Evolutionary conservation across 371 early-diverging fungal species (phyloP), one percentile per base, ranked within the genome.

Genomic region (Capniomyces stellatus): DNA sequence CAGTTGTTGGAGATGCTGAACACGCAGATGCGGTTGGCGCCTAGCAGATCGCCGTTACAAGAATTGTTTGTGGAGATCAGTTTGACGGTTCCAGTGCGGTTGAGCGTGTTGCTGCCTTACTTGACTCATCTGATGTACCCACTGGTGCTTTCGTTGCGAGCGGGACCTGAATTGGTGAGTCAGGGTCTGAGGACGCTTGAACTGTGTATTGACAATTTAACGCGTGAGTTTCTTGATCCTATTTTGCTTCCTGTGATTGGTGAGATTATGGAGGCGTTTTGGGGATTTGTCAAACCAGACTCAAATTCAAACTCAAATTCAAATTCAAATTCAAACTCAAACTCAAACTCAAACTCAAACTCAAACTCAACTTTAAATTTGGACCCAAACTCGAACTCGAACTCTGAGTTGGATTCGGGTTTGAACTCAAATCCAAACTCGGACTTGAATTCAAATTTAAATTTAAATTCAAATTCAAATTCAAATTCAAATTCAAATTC

Each of bases 151-250:
- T 92, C 99, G 0, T 73, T 99, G 15, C 82, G 89, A 60, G 81
- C 90, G 0, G 87, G 88, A 35, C 79, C 87, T 15, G 92, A 95
- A 24, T 76, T 98, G 6, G 92, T 93, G 8, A 83, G 79, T 23
- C 95, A 96, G 65, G 97, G 94, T 3, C 70, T 99, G 50, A 79
- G 98, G 31, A 96, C 94, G 0, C 78, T 99, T 52, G 98, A 99
- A 67, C 75, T 94, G 2, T 98, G 97, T 66, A 87, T 97, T 43
- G 99, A 99, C 64, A 97, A 97, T 58, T 64, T 99, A 25, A 94
- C 91, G 1, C 87, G 88, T 30, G 97, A 97, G 54, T 95, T 96
- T 60, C 61, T 98, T 50, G 97, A 98, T 57, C 94, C 93, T 2
- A 89, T 96, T 44, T 77, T 98, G 75, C 76, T 78, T 2, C 97